A percentile compares a stretch with the other conserved stretches of the same genome.
These are phyloP conservation scores for Pharus latifolius DNA, from an alignment of 176 grass and related monocot genomes.

Conservation along the genomic window DNA sequence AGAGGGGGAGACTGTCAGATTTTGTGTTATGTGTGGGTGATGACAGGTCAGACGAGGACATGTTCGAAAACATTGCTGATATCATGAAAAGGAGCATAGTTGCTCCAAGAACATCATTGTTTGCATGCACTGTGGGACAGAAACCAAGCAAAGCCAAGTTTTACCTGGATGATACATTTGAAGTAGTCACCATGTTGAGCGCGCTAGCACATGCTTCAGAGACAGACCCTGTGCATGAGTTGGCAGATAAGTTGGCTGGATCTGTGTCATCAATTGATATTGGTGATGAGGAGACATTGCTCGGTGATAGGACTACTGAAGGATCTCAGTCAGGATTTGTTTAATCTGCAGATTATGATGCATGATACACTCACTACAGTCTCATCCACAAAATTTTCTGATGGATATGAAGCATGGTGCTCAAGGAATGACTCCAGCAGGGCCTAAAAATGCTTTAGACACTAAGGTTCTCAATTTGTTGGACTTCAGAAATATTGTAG, in stretches of 20 bases:
- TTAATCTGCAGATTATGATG: conserved; percentile 9
- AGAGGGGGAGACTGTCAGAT: conserved; percentile 54
- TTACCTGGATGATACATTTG: conserved; percentile 89
- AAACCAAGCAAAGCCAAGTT: conserved; percentile 99
- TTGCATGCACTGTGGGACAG: conserved; percentile 90
- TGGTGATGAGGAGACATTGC: conserved; percentile 12
- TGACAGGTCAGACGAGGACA: conserved; percentile 88
- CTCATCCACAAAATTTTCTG: conserved; percentile 21
- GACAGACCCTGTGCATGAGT: background rate
- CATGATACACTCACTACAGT: conserved; percentile 20
- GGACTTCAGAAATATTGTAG: background rate
- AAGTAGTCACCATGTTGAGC: conserved; percentile 78
- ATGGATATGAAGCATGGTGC: conserved; percentile 21
- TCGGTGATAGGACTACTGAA: conserved; percentile 21
- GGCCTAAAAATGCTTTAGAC: conserved; percentile 9
- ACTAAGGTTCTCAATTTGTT: conserved; percentile 6
- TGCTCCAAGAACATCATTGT: conserved; percentile 51
- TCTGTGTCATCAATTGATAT: conserved; percentile 22
- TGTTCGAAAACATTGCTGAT: conserved; percentile 85
- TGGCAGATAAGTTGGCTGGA: conserved; percentile 7
- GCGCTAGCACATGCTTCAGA: conserved; percentile 59
- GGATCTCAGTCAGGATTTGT: conserved; percentile 18
- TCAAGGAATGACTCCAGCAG: conserved; percentile 21
- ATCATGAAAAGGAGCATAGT: conserved; percentile 48
- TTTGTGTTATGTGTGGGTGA: conserved; percentile 89